Percentiles rank a stretch among this genome's conserved stretches.
Evolutionary conservation across 305 asterid genomes (phyloP).

Genomic region (Ilex paraguariensis): DNA sequence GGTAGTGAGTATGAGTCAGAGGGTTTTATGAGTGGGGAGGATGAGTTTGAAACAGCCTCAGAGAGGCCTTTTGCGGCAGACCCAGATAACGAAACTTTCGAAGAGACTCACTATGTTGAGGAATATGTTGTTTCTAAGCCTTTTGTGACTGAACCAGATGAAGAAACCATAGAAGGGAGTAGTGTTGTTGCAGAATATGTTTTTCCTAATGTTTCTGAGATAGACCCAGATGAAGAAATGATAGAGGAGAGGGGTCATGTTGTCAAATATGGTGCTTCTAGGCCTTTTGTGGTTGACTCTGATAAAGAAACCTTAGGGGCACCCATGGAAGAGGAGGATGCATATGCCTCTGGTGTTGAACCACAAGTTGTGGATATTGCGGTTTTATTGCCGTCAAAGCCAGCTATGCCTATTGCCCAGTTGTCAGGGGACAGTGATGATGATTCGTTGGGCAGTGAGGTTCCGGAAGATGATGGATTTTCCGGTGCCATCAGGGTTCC

Average conservation of each 20-base stretch:
- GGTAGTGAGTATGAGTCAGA: constrained; percentile 45
- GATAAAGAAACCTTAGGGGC: constrained; percentile 21
- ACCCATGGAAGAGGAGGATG: constrained; percentile 11
- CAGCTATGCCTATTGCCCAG: constrained; percentile 51
- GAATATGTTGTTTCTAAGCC: constrained; percentile 19
- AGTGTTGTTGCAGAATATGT: constrained; percentile 14
- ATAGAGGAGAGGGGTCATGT: constrained; percentile 20
- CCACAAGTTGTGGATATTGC: constrained; percentile 17
- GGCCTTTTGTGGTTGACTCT: constrained; percentile 24
- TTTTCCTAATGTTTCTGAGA: constrained; percentile 19
- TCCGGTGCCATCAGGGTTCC: constrained; percentile 38
- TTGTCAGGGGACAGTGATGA: constrained; percentile 66
- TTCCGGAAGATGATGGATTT: constrained; percentile 39
- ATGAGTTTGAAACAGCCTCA: constrained; percentile 33
- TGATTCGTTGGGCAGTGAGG: constrained; percentile 46
- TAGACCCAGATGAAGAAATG: constrained; percentile 13
- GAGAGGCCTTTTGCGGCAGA: constrained; percentile 29
- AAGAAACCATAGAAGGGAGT: constrained; percentile 20
- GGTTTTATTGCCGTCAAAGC: constrained; percentile 16
- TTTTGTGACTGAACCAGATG: constrained; percentile 29
- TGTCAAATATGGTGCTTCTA: constrained; percentile 7
- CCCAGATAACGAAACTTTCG: constrained; percentile 25
- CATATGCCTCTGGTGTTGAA: constrained; percentile 10
- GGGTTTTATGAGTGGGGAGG: constrained; percentile 58
- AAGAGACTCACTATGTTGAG: constrained; percentile 15